Conservation (phyloP, 75 land plant species). For the Adiantum capillusveneris region DNA sequence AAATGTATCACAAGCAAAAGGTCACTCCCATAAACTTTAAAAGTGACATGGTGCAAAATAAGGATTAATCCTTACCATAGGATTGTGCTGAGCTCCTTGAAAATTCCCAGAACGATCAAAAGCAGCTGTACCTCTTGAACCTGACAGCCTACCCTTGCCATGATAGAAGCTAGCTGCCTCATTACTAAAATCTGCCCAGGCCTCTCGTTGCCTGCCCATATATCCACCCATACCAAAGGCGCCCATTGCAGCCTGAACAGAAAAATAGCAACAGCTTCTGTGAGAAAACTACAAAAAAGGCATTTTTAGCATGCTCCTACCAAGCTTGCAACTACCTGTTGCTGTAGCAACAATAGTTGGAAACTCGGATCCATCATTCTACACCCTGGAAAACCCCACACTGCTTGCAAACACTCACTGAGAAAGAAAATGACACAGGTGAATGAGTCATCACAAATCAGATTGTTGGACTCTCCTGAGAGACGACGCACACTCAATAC, state of each 20-base stretch:
- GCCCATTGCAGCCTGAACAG: slow-evolving; percentile 8
- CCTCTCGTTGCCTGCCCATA: slow-evolving; percentile 8
- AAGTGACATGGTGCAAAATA: too few species aligned
- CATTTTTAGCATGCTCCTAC: too few species aligned
- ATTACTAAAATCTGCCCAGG: slow-evolving; percentile 10
- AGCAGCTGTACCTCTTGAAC: too few species aligned
- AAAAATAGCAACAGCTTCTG: background rate
- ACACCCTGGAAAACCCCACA: slow-evolving; percentile 7
- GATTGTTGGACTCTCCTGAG: background rate
- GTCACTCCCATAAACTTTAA: too few species aligned
- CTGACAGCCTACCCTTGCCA: too few species aligned
- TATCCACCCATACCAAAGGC: slow-evolving; percentile 11
- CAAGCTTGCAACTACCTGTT: slow-evolving; percentile 3
- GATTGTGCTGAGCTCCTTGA: too few species aligned
- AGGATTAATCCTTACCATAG: too few species aligned
- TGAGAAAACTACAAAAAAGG: background rate
- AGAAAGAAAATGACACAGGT: background rate
- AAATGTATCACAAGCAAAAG: too few species aligned
- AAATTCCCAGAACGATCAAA: too few species aligned
- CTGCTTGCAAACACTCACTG: slow-evolving; percentile 17
- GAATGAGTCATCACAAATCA: too few species aligned
- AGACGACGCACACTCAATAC: slow-evolving; percentile 2
- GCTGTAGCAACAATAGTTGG: slow-evolving; percentile 15
- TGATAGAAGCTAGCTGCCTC: background rate
- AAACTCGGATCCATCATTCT: slow-evolving; percentile 10